Conservation (phyloP, 495 filamentous ascomycete genomes). For the Podospora bellae-mahoneyi region DNA sequence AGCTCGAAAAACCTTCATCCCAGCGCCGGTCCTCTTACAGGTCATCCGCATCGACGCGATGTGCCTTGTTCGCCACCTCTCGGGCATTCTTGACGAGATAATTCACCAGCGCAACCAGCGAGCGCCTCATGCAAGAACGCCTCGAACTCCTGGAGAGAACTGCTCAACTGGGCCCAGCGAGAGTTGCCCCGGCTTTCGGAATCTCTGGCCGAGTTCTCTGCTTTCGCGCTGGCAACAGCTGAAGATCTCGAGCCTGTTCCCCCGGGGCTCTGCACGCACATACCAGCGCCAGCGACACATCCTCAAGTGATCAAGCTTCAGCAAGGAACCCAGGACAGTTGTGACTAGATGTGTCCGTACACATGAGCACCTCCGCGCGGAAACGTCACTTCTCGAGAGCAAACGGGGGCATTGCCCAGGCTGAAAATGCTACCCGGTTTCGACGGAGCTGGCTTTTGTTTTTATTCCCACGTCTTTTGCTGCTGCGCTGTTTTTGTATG, state of each 20-base stretch:
- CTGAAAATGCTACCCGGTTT: neutral
- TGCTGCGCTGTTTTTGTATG: neutral
- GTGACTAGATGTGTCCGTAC: no score
- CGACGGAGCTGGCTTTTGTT: neutral
- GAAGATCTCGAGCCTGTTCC: neutral
- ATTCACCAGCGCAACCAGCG: neutral
- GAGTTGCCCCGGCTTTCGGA: neutral
- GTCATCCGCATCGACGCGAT: neutral
- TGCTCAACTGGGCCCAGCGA: neutral
- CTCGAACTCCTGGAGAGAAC: neutral
- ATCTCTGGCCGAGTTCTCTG: neutral
- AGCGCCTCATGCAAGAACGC: neutral
- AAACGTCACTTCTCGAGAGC: no score
- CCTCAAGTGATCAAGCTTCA: no score
- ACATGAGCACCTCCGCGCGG: no score
- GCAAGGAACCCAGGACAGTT: no score
- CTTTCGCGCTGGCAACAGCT: neutral
- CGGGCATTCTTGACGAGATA: neutral
- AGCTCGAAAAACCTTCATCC: neutral
- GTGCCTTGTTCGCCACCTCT: neutral
- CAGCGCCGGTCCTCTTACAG: neutral
- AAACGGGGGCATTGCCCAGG: neutral
- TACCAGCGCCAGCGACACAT: no score
- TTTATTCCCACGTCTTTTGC: neutral
- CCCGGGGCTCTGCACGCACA: neutral